phyloP scores from a whole-genome alignment of 495 filamentous ascomycete species.

The Tuber aestivum region DNA sequence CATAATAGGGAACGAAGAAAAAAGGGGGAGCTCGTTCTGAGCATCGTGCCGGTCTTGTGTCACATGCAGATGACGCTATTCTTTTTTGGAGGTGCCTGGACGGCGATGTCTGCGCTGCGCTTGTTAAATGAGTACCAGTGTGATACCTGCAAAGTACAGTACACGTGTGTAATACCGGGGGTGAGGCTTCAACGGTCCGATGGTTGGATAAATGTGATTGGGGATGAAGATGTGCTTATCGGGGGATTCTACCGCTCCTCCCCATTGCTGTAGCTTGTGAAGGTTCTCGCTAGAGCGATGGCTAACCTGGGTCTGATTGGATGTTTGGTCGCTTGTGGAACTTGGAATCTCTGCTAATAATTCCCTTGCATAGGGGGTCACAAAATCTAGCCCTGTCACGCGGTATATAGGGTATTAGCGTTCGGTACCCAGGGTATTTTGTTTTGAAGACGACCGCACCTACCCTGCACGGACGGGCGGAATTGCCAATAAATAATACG shows the following conservation, averaged over 20 bases:
- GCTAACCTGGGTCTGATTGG: not conserved
- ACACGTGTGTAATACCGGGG: not conserved
- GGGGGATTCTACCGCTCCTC: not conserved
- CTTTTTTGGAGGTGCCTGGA: not conserved
- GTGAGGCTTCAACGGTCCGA: not conserved
- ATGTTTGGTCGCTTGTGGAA: not conserved
- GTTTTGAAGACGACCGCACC: not conserved
- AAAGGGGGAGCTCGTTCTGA: not conserved
- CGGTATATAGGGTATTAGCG: not conserved
- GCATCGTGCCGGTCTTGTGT: not conserved
- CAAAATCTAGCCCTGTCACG: not conserved
- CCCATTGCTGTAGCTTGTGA: not conserved
- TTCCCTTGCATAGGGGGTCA: not conserved
- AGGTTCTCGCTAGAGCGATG: not conserved
- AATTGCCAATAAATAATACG: not conserved
- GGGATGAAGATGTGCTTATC: not conserved
- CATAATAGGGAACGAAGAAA: not conserved
- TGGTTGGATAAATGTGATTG: not conserved
- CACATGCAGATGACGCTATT: not conserved
- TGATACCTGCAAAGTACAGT: not conserved
- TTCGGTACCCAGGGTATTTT: not conserved
- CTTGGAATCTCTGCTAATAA: not conserved
- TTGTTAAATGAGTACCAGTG: not conserved
- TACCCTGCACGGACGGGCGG: not conserved
- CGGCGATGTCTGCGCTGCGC: not conserved